phyloP scores from a whole-genome alignment of 345 rosid genomes.

The Citrus sinensis region DNA sequence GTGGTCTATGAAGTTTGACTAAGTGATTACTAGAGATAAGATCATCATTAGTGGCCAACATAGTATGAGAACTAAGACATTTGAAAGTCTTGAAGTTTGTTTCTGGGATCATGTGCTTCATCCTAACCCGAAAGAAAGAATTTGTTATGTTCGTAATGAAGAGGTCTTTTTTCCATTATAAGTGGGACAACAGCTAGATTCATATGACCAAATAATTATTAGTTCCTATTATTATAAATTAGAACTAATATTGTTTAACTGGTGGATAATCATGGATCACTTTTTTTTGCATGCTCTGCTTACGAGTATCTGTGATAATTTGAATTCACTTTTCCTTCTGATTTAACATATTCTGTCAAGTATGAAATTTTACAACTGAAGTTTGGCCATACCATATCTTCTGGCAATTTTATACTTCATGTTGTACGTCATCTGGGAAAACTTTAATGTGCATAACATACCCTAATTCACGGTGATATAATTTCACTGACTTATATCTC shows the following conservation, averaged over 20 bases:
- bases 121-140: neutral
- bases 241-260: neutral
- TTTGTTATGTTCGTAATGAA: neutral
- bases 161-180: neutral
- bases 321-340: neutral
- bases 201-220: neutral
- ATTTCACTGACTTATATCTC: constrained; percentile 2
- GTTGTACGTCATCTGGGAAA: neutral
- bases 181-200: neutral
- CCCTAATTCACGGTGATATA: neutral
- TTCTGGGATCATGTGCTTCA: neutral
- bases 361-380: neutral
- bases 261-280: neutral
- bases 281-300: neutral
- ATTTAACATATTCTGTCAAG: neutral
- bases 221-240: neutral
- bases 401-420: neutral
- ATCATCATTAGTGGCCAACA: neutral
- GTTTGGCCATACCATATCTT: neutral
- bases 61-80: neutral
- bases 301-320: neutral
- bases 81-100: neutral
- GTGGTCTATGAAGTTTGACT: neutral
- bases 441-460: neutral
- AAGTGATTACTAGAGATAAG: neutral